Percentiles rank a stretch among this genome's conserved stretches.
phyloP scores from a whole-genome alignment of 371 early-diverging fungal genomes.

The Apophysomyces elegans region DNA sequence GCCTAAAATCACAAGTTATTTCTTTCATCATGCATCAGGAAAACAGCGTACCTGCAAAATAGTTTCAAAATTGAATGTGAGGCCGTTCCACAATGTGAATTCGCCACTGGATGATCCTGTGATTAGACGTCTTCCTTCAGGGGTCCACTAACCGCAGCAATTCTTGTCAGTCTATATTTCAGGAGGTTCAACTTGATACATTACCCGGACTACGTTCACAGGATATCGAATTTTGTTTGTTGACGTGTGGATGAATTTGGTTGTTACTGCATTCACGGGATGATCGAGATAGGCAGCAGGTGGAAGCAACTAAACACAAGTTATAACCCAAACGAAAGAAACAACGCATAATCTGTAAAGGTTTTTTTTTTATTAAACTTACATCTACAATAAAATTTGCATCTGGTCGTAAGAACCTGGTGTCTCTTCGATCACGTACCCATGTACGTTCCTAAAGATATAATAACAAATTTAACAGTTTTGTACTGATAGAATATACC shows the following conservation, averaged over 20 bases:
- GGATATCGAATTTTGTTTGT: slow-evolving; percentile 98
- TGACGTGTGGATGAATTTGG: slow-evolving; percentile 96
- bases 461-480: slow-evolving; percentile 12
- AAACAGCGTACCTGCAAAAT: slow-evolving; percentile 83
- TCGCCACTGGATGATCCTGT: slow-evolving; percentile 99
- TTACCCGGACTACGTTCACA: slow-evolving; percentile 92
- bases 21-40: not conserved
- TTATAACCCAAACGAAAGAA: slow-evolving; percentile 11
- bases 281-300: slow-evolving; percentile 82
- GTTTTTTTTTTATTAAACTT: slow-evolving; percentile 25
- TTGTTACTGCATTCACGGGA: slow-evolving; percentile 83
- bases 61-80: slow-evolving; percentile 99
- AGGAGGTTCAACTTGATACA: not conserved
- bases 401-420: slow-evolving; percentile 77
- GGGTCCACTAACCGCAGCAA: slow-evolving; percentile 83
- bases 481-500: slow-evolving; percentile 10
- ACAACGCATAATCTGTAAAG: not conserved
- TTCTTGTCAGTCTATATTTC: not conserved
- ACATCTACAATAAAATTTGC: slow-evolving; percentile 89
- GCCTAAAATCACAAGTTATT: slow-evolving; percentile 59
- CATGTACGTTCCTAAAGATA: slow-evolving; percentile 58
- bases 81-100: slow-evolving; percentile 99
- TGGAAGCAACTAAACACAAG: slow-evolving; percentile 62
- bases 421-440: slow-evolving; percentile 68
- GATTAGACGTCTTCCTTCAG: slow-evolving; percentile 98